Conservation (phyloP, 768 basidiomycete genomes). For the Holtermannia corniformis region DNA sequence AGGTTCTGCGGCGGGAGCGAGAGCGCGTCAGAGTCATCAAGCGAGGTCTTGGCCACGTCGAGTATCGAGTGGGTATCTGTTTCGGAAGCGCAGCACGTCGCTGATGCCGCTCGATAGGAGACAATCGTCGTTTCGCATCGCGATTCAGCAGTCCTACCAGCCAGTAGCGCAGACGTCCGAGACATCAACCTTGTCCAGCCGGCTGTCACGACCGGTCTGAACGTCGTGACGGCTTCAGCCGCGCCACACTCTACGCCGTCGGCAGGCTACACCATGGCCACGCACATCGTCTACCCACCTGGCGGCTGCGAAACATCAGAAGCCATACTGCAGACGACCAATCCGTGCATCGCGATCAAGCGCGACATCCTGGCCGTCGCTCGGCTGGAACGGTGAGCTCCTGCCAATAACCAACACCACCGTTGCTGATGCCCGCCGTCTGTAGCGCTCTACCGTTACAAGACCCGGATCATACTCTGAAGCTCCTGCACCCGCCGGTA, state of each 20-base stretch:
- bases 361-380: constrained; percentile 52
- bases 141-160: constrained; percentile 53
- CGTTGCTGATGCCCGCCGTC: constrained; percentile 47
- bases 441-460: constrained; percentile 11
- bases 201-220: too few relatives aligned
- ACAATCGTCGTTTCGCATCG: constrained; percentile 65
- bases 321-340: constrained; percentile 71
- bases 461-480: constrained; percentile 5
- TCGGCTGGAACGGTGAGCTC: constrained; percentile 55
- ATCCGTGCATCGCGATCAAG: constrained; percentile 54
- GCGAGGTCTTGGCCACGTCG: constrained; percentile 46
- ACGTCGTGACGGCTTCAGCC: constrained; percentile 43
- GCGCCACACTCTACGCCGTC: background rate
- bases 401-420: constrained; percentile 48
- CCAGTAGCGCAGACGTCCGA: constrained; percentile 47
- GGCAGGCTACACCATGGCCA: constrained; percentile 58
- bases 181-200: constrained; percentile 56
- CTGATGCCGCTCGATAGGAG: constrained; percentile 14
- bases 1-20: constrained; percentile 4
- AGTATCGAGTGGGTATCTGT: constrained; percentile 28
- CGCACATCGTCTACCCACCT: constrained; percentile 48
- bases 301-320: constrained; percentile 41
- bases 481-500: constrained; percentile 4
- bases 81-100: background rate
- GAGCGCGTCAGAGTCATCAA: constrained; percentile 12